These are phyloP conservation scores for Yarrowia deformans DNA, from an alignment of 805 yeast species.

Conservation along the genomic window DNA sequence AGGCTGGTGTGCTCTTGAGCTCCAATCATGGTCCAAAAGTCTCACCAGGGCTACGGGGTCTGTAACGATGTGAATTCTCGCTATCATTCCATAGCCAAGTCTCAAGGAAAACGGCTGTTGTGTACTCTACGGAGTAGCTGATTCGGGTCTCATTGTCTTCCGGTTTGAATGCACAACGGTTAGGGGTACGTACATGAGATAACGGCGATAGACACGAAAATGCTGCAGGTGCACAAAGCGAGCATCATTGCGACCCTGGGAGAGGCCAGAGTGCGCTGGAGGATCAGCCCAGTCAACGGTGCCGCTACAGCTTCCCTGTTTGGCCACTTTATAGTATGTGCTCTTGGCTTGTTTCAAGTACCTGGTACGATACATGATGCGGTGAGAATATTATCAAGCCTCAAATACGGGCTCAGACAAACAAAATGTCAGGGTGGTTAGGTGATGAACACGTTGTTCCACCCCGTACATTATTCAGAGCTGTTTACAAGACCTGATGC, in stretches of 20 bases:
- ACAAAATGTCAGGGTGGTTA: no score
- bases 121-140: no score
- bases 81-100: not conserved
- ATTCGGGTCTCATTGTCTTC: not conserved
- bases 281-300: no score
- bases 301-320: no score
- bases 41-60: not conserved
- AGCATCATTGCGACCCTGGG: no score
- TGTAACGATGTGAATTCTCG: no score
- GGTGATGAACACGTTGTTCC: no score
- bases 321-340: no score
- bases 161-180: not conserved
- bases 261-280: not conserved
- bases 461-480: no score
- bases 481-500: no score
- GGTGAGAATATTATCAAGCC: not conserved
- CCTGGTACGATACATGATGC: not conserved
- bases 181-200: conserved; percentile 28
- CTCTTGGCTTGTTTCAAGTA: no score
- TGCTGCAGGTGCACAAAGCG: conserved; percentile 5
- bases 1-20: not conserved
- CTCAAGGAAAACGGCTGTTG: not conserved
- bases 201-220: conserved; percentile 15
- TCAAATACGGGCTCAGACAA: not conserved
- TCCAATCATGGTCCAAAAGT: not conserved